These are phyloP conservation scores for Bipolaris gigantea DNA, from an alignment of 2,329 filamentous ascomycete genomes.

Conservation along the genomic window DNA sequence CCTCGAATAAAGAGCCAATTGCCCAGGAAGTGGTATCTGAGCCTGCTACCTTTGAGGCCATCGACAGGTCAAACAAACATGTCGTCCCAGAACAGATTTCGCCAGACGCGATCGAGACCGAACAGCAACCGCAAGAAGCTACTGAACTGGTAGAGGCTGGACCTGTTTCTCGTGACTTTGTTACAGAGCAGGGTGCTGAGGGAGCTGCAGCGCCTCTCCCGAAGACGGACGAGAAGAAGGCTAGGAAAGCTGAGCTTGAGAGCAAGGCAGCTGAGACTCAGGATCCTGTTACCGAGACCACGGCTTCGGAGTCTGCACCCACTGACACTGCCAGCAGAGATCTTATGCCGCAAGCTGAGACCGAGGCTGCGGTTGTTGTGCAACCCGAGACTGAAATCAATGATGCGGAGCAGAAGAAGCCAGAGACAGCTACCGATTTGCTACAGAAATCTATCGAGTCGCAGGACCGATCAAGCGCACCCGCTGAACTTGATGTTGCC, in stretches of 20 bases:
- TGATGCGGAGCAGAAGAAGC: slow-evolving; percentile 3
- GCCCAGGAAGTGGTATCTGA: background rate
- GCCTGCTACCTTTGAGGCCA: background rate
- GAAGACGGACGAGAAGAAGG: slow-evolving; percentile 33
- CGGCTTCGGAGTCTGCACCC: slow-evolving; percentile 5
- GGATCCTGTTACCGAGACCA: background rate
- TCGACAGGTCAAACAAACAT: background rate
- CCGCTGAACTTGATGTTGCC: background rate
- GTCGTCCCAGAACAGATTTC: background rate
- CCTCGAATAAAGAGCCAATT: slow-evolving; percentile 2
- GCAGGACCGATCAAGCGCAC: background rate
- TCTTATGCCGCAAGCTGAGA: background rate
- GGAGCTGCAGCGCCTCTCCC: slow-evolving; percentile 11
- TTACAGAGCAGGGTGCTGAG: background rate
- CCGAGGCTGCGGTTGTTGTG: background rate
- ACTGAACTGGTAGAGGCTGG: background rate
- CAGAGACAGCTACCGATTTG: background rate
- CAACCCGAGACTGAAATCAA: background rate
- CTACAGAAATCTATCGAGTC: slow-evolving; percentile 2
- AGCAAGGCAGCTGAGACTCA: slow-evolving; percentile 8
- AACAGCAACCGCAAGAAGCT: background rate
- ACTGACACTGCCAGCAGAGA: slow-evolving; percentile 3
- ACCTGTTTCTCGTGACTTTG: background rate
- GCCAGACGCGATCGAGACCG: background rate
- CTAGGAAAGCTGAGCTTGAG: slow-evolving; percentile 20